Percentiles rank a stretch among this genome's conserved stretches.
Conservation (phyloP, 1,284 basidiomycete species). For the Sparassis latifolia region DNA sequence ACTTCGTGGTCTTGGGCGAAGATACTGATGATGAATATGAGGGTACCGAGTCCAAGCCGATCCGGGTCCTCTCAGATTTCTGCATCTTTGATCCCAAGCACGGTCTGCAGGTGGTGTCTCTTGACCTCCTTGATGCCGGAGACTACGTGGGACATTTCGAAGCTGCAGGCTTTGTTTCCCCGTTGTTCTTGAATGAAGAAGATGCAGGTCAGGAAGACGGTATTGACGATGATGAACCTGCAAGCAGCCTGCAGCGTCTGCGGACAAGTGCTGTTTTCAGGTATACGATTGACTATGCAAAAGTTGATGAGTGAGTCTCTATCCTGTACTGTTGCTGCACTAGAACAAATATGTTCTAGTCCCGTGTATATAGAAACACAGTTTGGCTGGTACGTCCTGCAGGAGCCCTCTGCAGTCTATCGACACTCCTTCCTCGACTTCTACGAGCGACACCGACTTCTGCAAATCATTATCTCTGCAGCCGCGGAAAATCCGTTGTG, state of each 20-base stretch:
- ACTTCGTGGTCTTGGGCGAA: slow-evolving; percentile 29
- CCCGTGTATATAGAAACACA: slow-evolving; percentile 55
- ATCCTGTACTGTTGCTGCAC: slow-evolving; percentile 2
- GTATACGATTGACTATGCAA: slow-evolving; percentile 31
- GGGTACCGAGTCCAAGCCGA: slow-evolving; percentile 22
- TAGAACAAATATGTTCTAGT: slow-evolving; percentile 26
- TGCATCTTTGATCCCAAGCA: slow-evolving; percentile 31
- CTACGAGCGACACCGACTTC: slow-evolving; percentile 40
- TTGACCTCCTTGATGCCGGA: slow-evolving; percentile 24
- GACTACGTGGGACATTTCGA: slow-evolving; percentile 14
- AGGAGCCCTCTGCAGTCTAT: slow-evolving; percentile 41
- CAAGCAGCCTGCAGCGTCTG: slow-evolving; percentile 23
- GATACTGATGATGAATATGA: slow-evolving; percentile 18
- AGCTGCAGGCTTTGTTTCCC: slow-evolving; percentile 31
- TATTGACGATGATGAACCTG: slow-evolving; percentile 16
- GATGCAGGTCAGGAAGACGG: slow-evolving; percentile 38
- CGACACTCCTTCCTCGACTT: slow-evolving; percentile 38
- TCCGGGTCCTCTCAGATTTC: slow-evolving; percentile 34
- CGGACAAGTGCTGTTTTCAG: slow-evolving; percentile 27
- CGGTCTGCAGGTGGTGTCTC: slow-evolving; percentile 22
- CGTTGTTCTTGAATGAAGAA: slow-evolving; percentile 33
- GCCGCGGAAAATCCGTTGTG: slow-evolving; percentile 12
- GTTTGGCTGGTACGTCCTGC: slow-evolving; percentile 54
- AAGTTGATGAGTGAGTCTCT: slow-evolving; percentile 30
- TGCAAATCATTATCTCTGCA: slow-evolving; percentile 33